These are phyloP conservation scores for Plasmodium vivax DNA, from an alignment of 169 alveolate species.

Conservation along the genomic window DNA sequence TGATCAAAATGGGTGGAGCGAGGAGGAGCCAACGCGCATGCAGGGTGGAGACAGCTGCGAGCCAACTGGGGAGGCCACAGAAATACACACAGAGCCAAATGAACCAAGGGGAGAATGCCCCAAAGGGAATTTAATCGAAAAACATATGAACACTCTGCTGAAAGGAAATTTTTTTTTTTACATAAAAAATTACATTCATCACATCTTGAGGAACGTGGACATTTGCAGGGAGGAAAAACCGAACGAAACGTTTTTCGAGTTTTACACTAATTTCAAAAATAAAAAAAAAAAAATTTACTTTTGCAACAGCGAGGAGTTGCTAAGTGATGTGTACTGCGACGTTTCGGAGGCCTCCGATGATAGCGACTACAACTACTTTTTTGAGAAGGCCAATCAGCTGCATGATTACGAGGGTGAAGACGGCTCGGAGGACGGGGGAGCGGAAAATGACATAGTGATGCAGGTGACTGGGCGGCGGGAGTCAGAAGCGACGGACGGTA, in stretches of 20 bases:
- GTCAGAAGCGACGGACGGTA: background rate
- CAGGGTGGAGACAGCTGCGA: background rate
- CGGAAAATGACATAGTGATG: background rate
- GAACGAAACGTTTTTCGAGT: conserved; percentile 60
- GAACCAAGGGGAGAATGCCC: background rate
- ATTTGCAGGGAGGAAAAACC: conserved; percentile 53
- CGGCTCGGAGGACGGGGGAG: background rate
- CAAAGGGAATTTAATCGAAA: background rate
- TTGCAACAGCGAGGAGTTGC: background rate
- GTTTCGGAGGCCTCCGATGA: conserved; percentile 51
- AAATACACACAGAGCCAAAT: background rate
- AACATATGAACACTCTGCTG: background rate
- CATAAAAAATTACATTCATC: conserved; percentile 47
- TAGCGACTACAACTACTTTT: conserved; percentile 58
- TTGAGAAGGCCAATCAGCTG: conserved; percentile 36
- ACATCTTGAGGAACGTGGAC: conserved; percentile 44
- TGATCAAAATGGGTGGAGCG: background rate
- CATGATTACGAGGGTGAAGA: conserved; percentile 16
- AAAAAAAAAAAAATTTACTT: conserved; percentile 41
- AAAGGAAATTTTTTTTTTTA: conserved; percentile 35
- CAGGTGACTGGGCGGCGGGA: background rate
- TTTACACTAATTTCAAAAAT: conserved; percentile 42
- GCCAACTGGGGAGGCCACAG: background rate
- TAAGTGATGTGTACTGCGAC: conserved; percentile 54
- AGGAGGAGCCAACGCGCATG: background rate